A percentile compares a stretch with the other conserved stretches of the same genome.
phyloP scores from a whole-genome alignment of 83 land plant genomes.

The Isoetes engelmannii region DNA sequence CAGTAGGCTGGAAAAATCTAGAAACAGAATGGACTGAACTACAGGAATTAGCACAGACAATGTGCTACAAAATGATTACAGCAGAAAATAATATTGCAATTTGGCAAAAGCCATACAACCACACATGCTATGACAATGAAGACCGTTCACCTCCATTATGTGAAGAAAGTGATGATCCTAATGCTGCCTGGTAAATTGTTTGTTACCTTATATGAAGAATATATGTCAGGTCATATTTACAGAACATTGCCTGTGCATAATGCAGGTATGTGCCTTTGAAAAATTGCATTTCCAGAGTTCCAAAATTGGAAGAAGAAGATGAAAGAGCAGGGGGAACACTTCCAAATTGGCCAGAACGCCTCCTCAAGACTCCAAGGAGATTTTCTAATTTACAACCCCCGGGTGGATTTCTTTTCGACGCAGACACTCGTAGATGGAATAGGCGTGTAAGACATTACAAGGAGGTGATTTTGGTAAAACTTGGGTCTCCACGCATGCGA shows the following conservation, averaged over 20 bases:
- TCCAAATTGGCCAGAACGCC: slow-evolving; percentile 63
- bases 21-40: slow-evolving; percentile 82
- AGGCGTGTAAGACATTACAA: slow-evolving; percentile 54
- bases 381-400: slow-evolving; percentile 32
- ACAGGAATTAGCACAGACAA: slow-evolving; percentile 48
- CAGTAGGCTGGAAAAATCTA: slow-evolving; percentile 71
- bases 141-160: slow-evolving; percentile 53
- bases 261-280: slow-evolving; percentile 65
- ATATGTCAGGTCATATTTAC: not conserved
- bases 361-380: slow-evolving; percentile 43
- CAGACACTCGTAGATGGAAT: slow-evolving; percentile 53
- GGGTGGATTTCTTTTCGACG: slow-evolving; percentile 47
- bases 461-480: slow-evolving; percentile 43
- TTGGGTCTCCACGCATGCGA: slow-evolving; percentile 55
- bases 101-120: slow-evolving; percentile 68
- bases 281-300: slow-evolving; percentile 44
- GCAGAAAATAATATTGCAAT: slow-evolving; percentile 74
- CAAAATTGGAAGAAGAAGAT: slow-evolving; percentile 17
- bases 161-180: slow-evolving; percentile 55
- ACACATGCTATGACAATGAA: slow-evolving; percentile 49
- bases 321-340: slow-evolving; percentile 33
- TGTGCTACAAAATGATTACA: slow-evolving; percentile 66
- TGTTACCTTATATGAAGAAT: not conserved
- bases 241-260: not conserved
- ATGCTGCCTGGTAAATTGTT: slow-evolving; percentile 54